Evolutionary conservation across 2,329 filamentous ascomycete genomes (phyloP).

Genomic region (Aureobasidium sp.): DNA sequence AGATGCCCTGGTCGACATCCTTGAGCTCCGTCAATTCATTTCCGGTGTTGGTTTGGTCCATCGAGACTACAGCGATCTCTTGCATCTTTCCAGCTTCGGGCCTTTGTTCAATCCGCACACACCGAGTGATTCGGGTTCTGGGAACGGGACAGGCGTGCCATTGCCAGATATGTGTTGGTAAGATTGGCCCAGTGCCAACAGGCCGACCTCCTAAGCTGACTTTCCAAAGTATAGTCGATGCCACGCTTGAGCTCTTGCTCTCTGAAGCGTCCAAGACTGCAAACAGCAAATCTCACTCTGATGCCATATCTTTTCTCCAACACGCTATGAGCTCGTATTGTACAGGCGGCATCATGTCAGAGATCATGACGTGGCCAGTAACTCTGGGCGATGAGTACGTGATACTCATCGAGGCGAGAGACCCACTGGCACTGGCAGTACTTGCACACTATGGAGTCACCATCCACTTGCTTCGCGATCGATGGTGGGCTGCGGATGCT

Average conservation of each 20-base stretch:
- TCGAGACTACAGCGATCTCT: background rate
- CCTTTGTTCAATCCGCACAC: background rate
- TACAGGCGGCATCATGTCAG: background rate
- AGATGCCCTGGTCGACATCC: background rate
- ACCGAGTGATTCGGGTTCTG: background rate
- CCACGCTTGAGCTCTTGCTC: background rate
- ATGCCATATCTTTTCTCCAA: background rate
- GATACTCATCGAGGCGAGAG: background rate
- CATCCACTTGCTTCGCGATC: background rate
- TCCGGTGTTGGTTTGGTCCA: background rate
- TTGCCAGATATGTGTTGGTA: background rate
- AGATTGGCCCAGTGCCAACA: background rate
- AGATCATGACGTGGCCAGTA: slow-evolving; percentile 4
- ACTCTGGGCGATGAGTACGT: background rate
- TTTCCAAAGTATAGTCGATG: background rate
- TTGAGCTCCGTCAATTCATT: background rate
- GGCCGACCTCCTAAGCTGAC: background rate
- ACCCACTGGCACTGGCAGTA: background rate
- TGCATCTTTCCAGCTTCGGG: background rate
- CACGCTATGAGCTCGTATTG: background rate
- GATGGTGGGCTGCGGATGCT: slow-evolving; percentile 9
- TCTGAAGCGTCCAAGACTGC: background rate
- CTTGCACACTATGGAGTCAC: slow-evolving; percentile 4
- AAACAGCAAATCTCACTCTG: background rate
- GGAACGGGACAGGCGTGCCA: background rate